A percentile compares a stretch with the other conserved stretches of the same genome.
phyloP scores from a whole-genome alignment of 2,329 filamentous ascomycete species.

The Madurella fahalii region DNA sequence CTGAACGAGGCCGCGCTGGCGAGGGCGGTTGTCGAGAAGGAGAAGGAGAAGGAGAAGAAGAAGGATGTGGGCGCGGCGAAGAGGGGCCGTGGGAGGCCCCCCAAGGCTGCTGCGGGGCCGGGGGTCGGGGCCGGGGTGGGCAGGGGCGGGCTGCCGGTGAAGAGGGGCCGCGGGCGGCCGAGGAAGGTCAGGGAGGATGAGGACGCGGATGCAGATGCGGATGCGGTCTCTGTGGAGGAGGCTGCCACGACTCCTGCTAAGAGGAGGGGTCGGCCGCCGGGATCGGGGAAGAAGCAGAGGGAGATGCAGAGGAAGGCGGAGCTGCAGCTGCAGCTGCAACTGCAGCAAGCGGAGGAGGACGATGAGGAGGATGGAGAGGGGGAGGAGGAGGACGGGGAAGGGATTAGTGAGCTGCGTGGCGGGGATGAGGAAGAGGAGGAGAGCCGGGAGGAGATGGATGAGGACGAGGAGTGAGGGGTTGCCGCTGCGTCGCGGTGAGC shows the following conservation, averaged over 20 bases:
- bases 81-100: slow-evolving; percentile 7
- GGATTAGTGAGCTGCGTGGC: neutral
- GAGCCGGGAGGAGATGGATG: neutral
- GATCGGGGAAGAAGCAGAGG: slow-evolving; percentile 5
- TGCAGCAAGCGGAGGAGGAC: neutral
- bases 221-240: neutral
- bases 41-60: neutral
- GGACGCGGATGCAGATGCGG: too few species aligned
- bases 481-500: too few species aligned
- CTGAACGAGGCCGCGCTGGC: neutral
- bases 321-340: neutral
- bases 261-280: neutral
- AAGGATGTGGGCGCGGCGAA: neutral
- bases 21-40: neutral
- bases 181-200: neutral
- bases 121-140: neutral
- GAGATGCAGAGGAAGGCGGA: too few species aligned
- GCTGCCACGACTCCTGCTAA: neutral
- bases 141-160: neutral
- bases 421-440: neutral
- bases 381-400: neutral
- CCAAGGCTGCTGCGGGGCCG: neutral
- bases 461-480: neutral
- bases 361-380: neutral
- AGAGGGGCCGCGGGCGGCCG: too few species aligned